phyloP scores from a whole-genome alignment of 345 rosid species.

The Syzygium grande region DNA sequence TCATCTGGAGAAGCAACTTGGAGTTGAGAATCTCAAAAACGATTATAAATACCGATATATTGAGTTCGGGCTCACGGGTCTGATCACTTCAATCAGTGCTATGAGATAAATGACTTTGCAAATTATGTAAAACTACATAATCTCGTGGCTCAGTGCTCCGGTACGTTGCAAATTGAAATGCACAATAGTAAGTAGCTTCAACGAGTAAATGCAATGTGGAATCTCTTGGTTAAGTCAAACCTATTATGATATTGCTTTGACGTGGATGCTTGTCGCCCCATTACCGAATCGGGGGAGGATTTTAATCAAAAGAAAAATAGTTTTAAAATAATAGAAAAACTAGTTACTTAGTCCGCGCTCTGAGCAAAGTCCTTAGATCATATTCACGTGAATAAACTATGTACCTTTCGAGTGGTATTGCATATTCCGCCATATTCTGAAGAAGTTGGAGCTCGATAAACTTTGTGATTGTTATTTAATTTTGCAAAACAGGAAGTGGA shows the following conservation, averaged over 20 bases:
- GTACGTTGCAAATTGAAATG: neutral
- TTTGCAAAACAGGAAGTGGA: too few relatives aligned
- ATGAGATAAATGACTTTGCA: neutral
- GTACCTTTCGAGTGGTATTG: too few relatives aligned
- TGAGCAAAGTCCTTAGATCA: too few relatives aligned
- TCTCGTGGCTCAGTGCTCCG: neutral
- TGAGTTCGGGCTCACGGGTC: neutral
- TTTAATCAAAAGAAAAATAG: too few relatives aligned
- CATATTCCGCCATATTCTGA: too few relatives aligned
- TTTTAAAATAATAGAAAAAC: too few relatives aligned
- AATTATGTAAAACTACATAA: neutral
- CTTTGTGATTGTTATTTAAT: too few relatives aligned
- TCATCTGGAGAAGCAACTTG: neutral
- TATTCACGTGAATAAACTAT: too few relatives aligned
- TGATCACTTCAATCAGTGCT: fast-evolving
- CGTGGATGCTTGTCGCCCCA: fast-evolving
- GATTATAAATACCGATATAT: neutral
- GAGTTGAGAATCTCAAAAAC: neutral
- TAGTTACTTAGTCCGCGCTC: too few relatives aligned
- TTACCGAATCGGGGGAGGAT: fast-evolving
- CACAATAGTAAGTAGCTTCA: fast-evolving
- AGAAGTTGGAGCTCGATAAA: too few relatives aligned
- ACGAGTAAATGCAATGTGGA: fast-evolving
- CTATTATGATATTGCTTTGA: neutral
- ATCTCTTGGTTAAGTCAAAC: neutral